Conservation (phyloP, 306 rosid genomes). For the Dryas octopetala region DNA sequence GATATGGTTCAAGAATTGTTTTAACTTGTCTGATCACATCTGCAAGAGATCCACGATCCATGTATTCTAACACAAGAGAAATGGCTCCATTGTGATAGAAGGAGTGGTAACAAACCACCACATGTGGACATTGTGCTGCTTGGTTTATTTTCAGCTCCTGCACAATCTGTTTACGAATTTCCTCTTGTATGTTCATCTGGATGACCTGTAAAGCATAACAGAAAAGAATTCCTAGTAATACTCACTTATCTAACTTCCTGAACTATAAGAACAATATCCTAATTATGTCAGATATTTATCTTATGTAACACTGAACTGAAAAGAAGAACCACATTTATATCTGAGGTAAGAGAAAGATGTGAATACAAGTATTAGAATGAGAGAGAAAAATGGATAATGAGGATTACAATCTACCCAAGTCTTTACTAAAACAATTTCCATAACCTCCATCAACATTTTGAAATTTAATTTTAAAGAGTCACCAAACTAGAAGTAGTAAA, state of each 20-base stretch:
- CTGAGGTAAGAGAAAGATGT: neutral
- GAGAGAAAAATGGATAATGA: neutral
- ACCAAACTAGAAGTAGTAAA: neutral
- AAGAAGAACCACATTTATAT: neutral
- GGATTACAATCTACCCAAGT: neutral
- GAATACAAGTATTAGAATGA: neutral
- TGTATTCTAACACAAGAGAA: constrained; percentile 92
- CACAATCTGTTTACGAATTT: constrained; percentile 94
- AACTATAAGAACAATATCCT: constrained; percentile 3
- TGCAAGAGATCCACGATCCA: constrained; percentile 95
- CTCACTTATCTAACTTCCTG: neutral
- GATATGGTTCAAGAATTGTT: constrained; percentile 98
- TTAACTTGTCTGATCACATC: constrained; percentile 83
- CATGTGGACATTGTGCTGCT: constrained; percentile 88
- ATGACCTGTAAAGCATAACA: constrained; percentile 64
- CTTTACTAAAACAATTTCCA: neutral
- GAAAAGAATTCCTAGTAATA: constrained; percentile 8
- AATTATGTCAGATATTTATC: constrained; percentile 3
- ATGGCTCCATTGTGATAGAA: constrained; percentile 91
- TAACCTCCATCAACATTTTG: neutral
- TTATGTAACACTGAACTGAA: neutral
- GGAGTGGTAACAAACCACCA: constrained; percentile 92
- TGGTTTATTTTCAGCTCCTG: constrained; percentile 97
- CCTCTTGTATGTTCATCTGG: constrained; percentile 96
- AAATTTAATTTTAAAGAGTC: neutral